Evolutionary conservation across 2,329 filamentous ascomycete genomes (phyloP).

Genomic region (Clathrospora elynae): DNA sequence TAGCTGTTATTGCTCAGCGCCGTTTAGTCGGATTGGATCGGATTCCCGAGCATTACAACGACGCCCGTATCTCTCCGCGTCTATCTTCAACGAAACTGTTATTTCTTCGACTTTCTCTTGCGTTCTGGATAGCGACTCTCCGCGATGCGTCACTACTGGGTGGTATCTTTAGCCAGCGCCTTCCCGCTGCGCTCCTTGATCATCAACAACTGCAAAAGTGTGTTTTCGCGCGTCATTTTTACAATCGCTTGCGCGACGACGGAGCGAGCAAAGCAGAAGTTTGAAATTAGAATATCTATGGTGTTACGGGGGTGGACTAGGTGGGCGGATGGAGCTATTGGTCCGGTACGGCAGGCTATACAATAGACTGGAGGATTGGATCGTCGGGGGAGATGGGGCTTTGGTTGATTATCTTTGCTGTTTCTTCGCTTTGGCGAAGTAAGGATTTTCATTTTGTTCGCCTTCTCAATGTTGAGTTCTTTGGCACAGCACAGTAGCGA

Average conservation of each 20-base stretch:
- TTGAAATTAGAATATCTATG: conserved; percentile 20
- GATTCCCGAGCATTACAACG: too few species aligned
- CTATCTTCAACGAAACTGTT: conserved; percentile 13
- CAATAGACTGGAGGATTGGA: conserved; percentile 14
- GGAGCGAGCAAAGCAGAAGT: conserved; percentile 3
- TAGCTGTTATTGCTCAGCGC: conserved; percentile 40
- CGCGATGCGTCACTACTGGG: conserved; percentile 11
- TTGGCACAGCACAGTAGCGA: conserved; percentile 36
- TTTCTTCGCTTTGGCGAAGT: conserved; percentile 14
- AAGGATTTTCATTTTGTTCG: conserved; percentile 27
- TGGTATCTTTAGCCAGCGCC: conserved; percentile 7
- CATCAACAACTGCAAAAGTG: conserved; percentile 14
- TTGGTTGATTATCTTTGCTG: conserved; percentile 13
- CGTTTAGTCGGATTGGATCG: conserved; percentile 1
- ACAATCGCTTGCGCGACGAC: conserved; percentile 6
- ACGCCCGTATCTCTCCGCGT: conserved; percentile 12
- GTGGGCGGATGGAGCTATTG: conserved; percentile 3
- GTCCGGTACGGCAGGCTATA: conserved; percentile 7
- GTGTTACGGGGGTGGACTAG: conserved; percentile 19
- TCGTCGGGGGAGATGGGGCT: conserved; percentile 4
- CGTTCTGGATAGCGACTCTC: conserved; percentile 23
- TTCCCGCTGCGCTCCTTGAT: conserved; percentile 17
- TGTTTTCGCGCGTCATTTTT: conserved; percentile 9
- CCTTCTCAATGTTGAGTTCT: conserved; percentile 25
- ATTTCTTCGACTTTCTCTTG: conserved; percentile 9